Base-by-base conservation (phyloP, 2,329 filamentous ascomycete genomes). In the Trichoderma gracile region DNA sequence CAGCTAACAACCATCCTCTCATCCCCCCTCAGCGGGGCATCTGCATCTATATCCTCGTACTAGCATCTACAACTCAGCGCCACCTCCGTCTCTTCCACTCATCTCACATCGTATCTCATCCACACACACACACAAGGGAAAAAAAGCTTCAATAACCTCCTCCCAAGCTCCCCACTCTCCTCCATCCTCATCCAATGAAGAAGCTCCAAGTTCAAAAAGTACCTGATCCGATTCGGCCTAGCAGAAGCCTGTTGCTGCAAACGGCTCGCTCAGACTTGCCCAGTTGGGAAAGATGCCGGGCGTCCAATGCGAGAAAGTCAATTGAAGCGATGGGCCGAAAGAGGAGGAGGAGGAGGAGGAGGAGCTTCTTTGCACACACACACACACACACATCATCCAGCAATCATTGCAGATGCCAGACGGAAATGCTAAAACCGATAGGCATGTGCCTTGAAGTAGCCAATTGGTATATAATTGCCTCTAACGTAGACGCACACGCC, bases 241-340 rank as follows among this genome's bases (percentile, higher is more conserved):
- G 47, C 49, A 53, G 33, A 61, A 61, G 58, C 58, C 54, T 61
- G 58, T 45, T 53, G 30, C 58, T 53, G 58, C 58, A 61, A 61
- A 61, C 49, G 30, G 56, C 56, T 59, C 56, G 56, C 56, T 59
- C 56, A 23, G 17, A 59, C 56, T 49, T 21, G 27, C 25, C 25
- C 12, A 17, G 1, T 3, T 27, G 27, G 12, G 47, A n/a, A 30
- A 30, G 30, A 9, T 9, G 8, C 30, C 30, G 30, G 30, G 30
- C 30, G 30, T 9, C 30, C 9, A 8, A 30, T 30, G 30, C 30
- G 9, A 9, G 2, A 30, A 9, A 30, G 25, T 25, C 25, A 25
- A 25, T 25, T 25, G 25, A 38, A 3, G 10, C 33, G 10, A 38
- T 38, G 33, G 10, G 33, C 33, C 33, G 33, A 12, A 9, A 30